A percentile compares a stretch with the other conserved stretches of the same genome.
Conservation (phyloP, 2,329 filamentous ascomycete genomes). For the Diaporthe vexans region DNA sequence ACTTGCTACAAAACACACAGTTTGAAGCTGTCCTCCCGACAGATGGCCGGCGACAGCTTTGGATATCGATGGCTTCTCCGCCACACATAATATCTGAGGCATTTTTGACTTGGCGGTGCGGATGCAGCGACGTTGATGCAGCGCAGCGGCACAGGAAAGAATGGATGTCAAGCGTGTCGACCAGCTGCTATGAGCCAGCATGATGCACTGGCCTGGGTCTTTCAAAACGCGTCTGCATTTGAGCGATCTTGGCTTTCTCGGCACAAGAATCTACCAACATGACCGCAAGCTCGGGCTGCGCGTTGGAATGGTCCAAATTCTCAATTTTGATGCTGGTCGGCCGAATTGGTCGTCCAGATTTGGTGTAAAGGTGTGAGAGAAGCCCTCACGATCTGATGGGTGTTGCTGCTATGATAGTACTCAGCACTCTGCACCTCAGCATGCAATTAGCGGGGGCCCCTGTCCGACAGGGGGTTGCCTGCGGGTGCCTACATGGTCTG, state of each 20-base stretch:
- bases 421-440: neutral
- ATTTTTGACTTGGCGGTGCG: slow-evolving; percentile 49
- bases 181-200: slow-evolving; percentile 31
- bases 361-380: neutral
- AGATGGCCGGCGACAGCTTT: slow-evolving; percentile 94
- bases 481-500: neutral
- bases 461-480: neutral
- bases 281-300: slow-evolving; percentile 22
- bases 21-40: slow-evolving; percentile 79
- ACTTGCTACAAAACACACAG: slow-evolving; percentile 67
- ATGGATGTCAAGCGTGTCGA: neutral
- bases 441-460: slow-evolving; percentile 22
- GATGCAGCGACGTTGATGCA: slow-evolving; percentile 20
- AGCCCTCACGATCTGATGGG: neutral
- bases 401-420: neutral
- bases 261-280: slow-evolving; percentile 31
- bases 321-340: neutral
- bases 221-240: slow-evolving; percentile 34
- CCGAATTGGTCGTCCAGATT: slow-evolving; percentile 3
- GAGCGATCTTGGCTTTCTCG: slow-evolving; percentile 33
- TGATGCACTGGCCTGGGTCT: neutral
- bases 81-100: slow-evolving; percentile 70
- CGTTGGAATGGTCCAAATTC: neutral
- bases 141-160: neutral
- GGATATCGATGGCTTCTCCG: slow-evolving; percentile 88